Base-by-base conservation (phyloP, 768 basidiomycete genomes). In the Cubamyces lactineus region DNA sequence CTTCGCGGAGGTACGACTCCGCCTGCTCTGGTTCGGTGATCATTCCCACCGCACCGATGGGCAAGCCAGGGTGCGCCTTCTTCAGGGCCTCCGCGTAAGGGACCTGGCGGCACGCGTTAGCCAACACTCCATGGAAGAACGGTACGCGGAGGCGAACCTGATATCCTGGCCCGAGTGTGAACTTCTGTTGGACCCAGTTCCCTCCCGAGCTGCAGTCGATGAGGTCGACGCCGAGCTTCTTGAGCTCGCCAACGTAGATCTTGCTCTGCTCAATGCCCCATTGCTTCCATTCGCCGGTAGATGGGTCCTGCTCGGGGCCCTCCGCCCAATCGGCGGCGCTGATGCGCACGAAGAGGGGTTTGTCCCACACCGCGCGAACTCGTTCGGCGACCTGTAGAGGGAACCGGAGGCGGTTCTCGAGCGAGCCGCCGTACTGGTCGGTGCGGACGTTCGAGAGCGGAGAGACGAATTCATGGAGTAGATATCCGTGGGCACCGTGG, bases 181-280 rank as follows among this genome's bases (percentile, higher is more conserved):
- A 87, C 66, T 86, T 81, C 72, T 90, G 87, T 53, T 79, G 66
- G 3, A 63, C 71, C 77, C 83, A 88, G 66, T 87, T 87, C 3
- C 89, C 89, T 15, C 89, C 91, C 2, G 69, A 66, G 48, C 70
- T 74, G 19, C 81, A 81, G 72, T 96, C 91, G 52, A 96, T 71
- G n/a, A 96, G 75, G 70, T 94, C 92, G 13, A 93, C 79, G 8
- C 88, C 89, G 5, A 85, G 65, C 57, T 84, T 78, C 67, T 82
- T 72, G 67, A 93, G 71, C 70, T 84, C 80, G 15, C 80, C 79
- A 2, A 79, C 79, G 30, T 86, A 79, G 38, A 86, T 68, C 34
- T 78, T 86, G 70, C 83, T 89, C 73, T 94, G 92, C 69, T 92
- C 86, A 53, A 92, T 77, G 12, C 91, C 92, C 89, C 91, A 91